Base-by-base conservation (phyloP, 202 grass and related monocot genomes). In the Zizania palustris region DNA sequence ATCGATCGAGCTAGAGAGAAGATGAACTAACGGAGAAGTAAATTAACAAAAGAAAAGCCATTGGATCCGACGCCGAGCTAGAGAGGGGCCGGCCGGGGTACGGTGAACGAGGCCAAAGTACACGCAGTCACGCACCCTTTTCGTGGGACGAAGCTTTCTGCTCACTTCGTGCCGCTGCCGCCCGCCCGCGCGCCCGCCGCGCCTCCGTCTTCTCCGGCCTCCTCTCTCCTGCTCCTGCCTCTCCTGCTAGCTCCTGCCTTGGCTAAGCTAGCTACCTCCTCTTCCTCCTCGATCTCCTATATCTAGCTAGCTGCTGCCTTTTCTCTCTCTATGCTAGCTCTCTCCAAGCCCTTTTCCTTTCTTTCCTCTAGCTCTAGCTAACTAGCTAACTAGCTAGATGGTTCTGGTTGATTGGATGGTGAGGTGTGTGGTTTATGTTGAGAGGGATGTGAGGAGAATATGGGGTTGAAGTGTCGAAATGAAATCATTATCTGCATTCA, bases 51-150 rank as follows among this genome's bases (percentile, higher is more conserved):
- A 58, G n/a, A 20, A 15, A 16, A 8, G 1, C 34, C 41, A 63
- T 10, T 45, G 72, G 72, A 77, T 82, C 84, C 39, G 48, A 65
- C 28, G 65, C n/a, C 76, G 72, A 20, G 16, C 3, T 3, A 6
- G 40, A 4, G 40, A 55, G 16, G n/a, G 19, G 50, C 50, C n/a
- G n/a, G 49, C 49, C 9, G 19, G 51, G 36, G 63, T 57, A 74
- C 83, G 83, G 57, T 3, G 55, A 63, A 63, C 7, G 51, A 51
- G 38, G 40, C 3, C 9, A 38, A 42, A 43, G 66, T 63, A 72
- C 78, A 72, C 78, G 69, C 21, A 82, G 44, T 53, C 78, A 72
- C 78, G 69, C 21, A 82, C 53, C 61, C 61, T 83, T 83, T 74
- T 16, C 44, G 66, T 56, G 67, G 65, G 59, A 71, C 46, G 60